Conservation (phyloP, 2,329 filamentous ascomycete species). For the Paracorniculantispora psalliotae region DNA sequence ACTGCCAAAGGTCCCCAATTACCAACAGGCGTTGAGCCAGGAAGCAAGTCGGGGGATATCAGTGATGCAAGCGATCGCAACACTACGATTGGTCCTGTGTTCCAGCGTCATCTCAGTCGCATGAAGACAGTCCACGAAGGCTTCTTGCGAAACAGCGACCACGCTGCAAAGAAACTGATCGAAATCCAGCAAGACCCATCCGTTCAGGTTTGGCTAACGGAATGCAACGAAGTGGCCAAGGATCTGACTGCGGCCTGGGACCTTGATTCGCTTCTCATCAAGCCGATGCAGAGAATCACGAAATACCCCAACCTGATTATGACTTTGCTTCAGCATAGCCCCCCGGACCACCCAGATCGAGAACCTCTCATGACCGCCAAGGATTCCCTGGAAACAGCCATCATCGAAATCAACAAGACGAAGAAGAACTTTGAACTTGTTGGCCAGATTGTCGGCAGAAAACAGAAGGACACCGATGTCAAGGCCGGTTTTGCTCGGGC, state of each 20-base stretch:
- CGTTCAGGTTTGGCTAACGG: constrained; percentile 80
- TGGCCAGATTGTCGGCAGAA: constrained; percentile 78
- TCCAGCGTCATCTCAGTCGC: constrained; percentile 51
- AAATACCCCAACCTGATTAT: constrained; percentile 88
- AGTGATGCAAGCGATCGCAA: constrained; percentile 49
- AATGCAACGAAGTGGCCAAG: constrained; percentile 87
- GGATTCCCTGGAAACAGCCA: constrained; percentile 56
- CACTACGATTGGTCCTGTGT: constrained; percentile 49
- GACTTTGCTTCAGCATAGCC: constrained; percentile 74
- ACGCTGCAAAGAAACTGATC: constrained; percentile 55
- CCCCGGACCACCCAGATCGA: constrained; percentile 77
- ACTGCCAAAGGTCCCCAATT: constrained; percentile 38
- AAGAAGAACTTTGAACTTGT: constrained; percentile 94
- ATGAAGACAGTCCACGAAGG: constrained; percentile 59
- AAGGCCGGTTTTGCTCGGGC: constrained; percentile 80
- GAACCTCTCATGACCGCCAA: constrained; percentile 53
- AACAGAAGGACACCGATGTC: constrained; percentile 84
- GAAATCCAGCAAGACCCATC: constrained; percentile 59
- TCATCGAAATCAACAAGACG: constrained; percentile 86
- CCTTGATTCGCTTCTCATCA: constrained; percentile 91
- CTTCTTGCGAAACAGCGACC: constrained; percentile 59
- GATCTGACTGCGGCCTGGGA: constrained; percentile 94
- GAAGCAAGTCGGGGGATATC: constrained; percentile 36
- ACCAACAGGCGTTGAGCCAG: constrained; percentile 36
- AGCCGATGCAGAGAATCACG: constrained; percentile 89